Evolutionary conservation across 2,329 filamentous ascomycete species (phyloP).

Genomic region (Ophiostoma fasciatum): DNA sequence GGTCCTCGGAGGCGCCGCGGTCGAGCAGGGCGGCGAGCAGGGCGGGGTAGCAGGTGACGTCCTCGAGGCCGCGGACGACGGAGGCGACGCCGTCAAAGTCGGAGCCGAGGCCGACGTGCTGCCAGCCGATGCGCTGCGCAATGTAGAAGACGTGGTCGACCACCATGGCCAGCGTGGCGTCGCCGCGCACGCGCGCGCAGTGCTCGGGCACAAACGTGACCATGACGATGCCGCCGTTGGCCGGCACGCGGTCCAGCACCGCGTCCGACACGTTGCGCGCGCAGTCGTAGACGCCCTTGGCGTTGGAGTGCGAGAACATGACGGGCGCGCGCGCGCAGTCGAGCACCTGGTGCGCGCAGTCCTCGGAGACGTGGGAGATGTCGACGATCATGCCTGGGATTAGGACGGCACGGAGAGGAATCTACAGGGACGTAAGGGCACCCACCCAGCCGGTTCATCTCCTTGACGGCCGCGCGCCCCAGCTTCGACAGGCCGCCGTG

Average conservation of each 20-base stretch:
- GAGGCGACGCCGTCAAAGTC: conserved; percentile 68
- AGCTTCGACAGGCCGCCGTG: conserved; percentile 17
- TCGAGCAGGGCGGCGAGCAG: conserved; percentile 33
- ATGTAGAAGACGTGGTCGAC: conserved; percentile 63
- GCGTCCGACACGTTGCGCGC: conserved; percentile 80
- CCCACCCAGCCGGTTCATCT: conserved; percentile 61
- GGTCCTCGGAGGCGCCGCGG: conserved; percentile 56
- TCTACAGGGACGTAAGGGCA: no score
- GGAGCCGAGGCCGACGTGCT: conserved; percentile 74
- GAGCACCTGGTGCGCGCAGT: no score
- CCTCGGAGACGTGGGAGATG: conserved; percentile 16
- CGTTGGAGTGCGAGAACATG: conserved; percentile 79
- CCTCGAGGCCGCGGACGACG: conserved; percentile 60
- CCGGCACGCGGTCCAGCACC: conserved; percentile 59
- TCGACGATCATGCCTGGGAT: no score
- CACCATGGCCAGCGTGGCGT: conserved; percentile 15
- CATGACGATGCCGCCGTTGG: conserved; percentile 66
- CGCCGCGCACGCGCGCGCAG: conserved; percentile 38
- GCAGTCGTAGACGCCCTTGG: conserved; percentile 66
- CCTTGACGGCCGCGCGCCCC: conserved; percentile 53
- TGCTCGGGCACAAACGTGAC: conserved; percentile 74
- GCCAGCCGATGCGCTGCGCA: conserved; percentile 66
- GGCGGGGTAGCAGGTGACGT: conserved; percentile 41
- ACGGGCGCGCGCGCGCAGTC: conserved; percentile 53
- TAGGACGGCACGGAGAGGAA: no score